Base-by-base conservation (phyloP, 495 filamentous ascomycete genomes). In the Penicillium bovifimosum region DNA sequence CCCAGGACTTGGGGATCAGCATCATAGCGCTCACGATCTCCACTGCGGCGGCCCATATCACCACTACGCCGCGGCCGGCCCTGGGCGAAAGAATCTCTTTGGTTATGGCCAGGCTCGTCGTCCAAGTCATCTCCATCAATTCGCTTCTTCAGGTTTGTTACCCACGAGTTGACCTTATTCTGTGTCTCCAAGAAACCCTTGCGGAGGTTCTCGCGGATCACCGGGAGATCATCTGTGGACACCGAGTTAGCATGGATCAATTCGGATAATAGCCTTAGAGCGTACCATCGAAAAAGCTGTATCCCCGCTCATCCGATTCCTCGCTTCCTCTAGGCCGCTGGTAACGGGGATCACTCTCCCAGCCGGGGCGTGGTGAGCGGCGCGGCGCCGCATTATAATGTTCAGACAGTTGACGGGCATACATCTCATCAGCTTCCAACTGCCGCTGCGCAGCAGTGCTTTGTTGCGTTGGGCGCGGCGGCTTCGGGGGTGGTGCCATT, bases 131-230 rank as follows among this genome's bases (percentile, higher is more conserved):
- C 85, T 49, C 91, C 91, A 63, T 97, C 91, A 14, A 97, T 80
- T 66, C 80, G 84, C 79, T 96, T 96, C 70, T 87, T 93, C 50
- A 98, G 70, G 57, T 84, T 89, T 40, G 81, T 85, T 42, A 98
- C 86, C 92, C 92, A 97, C 41, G 81, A 77, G 72, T 95, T 97
- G 63, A 98, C 88, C 63, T 86, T 96, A 10, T 79, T 81, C 73
- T 98, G 93, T 18, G 93, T 98, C 55, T 97, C 90, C 34, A 93
- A 50, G 71, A 98, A 97, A 1, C 93, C 93, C 72, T 97, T 95
- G 60, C 84, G 87, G 56, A 98, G 81, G 55, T 95, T 96, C 62
- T 95, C 89, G 52, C 84, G 86, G 66, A 98, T 96, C 41, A 91
- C 84, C 3, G 93, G 93, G 39, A 98, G 78, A 59, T 98, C 93